Base-by-base conservation (phyloP, 2,329 filamentous ascomycete species). In the Clarireedia homoeocarpa region DNA sequence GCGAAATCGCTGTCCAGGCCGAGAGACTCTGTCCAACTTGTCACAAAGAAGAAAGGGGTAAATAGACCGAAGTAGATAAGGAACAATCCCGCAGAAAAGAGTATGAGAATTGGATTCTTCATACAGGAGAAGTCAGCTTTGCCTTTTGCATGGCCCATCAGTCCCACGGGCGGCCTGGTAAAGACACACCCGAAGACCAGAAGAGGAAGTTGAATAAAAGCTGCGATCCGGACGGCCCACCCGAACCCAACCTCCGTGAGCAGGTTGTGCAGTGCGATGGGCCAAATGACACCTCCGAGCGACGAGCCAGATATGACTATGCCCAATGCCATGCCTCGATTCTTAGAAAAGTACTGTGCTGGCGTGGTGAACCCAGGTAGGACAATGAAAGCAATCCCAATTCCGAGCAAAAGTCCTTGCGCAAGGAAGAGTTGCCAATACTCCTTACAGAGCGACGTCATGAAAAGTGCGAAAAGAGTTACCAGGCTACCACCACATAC, bases 1-100 rank as follows among this genome's bases (percentile, higher is more conserved):
- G 77, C 73, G 4, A 83, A 69, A 4, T 67, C 61, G 2, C 63
- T 38, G 56, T 71, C 70, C 69, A 82, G 76, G 44, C 77, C 77
- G 45, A 73, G 69, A 1, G 66, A 58, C 26, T 72, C 61, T 0
- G 76, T 77, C 51, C 77, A 68, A 1, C 75, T 55, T 42, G 53
- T 53, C 3, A 65, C 65, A 56, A 74, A 82, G 58, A 73, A 75
- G 58, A 77, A 73, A 4, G 79, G 77, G 14, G 80, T 65, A 62
- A 80, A 80, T 53, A 78, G 73, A 26, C 77, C 77, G 26, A 50
- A 59, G 55, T 46, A 53, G 53, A 63, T 12, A 58, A 59, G 26
- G 57, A 65, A 50, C 45, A 65, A 59, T 3, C 60, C 62, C 51
- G 62, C 61, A 6, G 59, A 56, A 15, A 66, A 44, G 24, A 53